These are phyloP conservation scores for Hyphopichia khmerensis DNA, from an alignment of 1,139 yeast species.

Conservation along the genomic window DNA sequence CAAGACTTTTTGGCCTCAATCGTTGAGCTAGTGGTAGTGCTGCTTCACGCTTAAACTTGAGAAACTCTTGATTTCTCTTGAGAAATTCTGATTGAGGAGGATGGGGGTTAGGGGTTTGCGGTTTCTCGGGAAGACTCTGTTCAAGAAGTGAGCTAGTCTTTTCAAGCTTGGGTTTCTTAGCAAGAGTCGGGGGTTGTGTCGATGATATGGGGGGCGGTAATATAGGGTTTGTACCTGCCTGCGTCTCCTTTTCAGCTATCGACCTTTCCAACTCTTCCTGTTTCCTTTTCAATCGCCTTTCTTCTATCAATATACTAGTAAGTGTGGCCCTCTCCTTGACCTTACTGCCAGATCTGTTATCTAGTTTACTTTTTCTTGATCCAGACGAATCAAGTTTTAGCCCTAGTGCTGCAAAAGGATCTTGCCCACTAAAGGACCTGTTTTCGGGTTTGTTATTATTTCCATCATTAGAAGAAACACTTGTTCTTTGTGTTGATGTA, in stretches of 20 bases:
- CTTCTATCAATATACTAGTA: slow-evolving; percentile 34
- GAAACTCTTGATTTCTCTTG: slow-evolving; percentile 13
- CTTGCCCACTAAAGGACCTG: slow-evolving; percentile 1
- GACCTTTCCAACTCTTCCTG: slow-evolving; percentile 5
- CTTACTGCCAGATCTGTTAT: slow-evolving; percentile 8
- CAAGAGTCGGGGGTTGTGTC: neutral
- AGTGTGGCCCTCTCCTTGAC: slow-evolving; percentile 26
- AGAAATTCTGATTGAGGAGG: slow-evolving; percentile 10
- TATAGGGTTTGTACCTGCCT: neutral
- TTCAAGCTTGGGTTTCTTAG: neutral
- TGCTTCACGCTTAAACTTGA: slow-evolving; percentile 43
- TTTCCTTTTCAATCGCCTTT: slow-evolving; percentile 21
- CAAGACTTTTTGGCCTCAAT: slow-evolving; percentile 69
- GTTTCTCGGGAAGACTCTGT: neutral
- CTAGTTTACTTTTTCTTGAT: slow-evolving; percentile 16
- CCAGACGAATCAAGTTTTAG: slow-evolving; percentile 24
- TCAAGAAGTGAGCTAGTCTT: neutral
- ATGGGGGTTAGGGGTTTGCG: neutral
- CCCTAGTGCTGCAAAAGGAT: slow-evolving; percentile 32
- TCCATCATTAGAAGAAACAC: neutral
- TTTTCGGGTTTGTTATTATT: neutral
- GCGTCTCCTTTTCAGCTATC: neutral
- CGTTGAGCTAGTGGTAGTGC: slow-evolving; percentile 83
- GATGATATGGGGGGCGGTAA: neutral
- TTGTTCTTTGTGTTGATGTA: too few species aligned